Conservation (phyloP, 306 rosid species). For the Vigna angularis region DNA sequence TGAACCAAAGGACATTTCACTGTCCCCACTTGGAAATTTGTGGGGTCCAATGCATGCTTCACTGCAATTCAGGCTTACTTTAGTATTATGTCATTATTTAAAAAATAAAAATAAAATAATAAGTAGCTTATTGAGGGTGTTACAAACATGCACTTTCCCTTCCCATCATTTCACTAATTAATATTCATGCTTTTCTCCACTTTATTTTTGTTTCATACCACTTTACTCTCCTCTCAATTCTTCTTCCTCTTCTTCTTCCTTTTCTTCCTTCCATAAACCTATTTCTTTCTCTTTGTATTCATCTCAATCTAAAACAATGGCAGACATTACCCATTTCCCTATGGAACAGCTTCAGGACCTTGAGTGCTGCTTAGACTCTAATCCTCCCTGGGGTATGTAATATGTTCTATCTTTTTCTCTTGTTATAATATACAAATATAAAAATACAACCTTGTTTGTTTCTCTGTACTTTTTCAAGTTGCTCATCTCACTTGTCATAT, state of each 20-base stretch:
- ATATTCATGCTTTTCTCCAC: constrained; percentile 53
- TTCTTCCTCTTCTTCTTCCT: constrained; percentile 39
- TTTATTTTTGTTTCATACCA: constrained; percentile 48
- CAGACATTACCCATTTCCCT: constrained; percentile 92
- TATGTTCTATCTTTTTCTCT: constrained; percentile 43
- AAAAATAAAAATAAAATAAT: neutral
- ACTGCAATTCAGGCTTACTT: constrained; percentile 6
- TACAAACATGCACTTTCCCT: constrained; percentile 25
- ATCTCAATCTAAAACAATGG: constrained; percentile 72
- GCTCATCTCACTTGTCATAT: constrained; percentile 26
- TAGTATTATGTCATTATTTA: neutral
- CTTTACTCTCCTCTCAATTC: constrained; percentile 63
- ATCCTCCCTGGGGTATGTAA: constrained; percentile 96
- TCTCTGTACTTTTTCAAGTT: constrained; percentile 24
- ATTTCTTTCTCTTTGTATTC: constrained; percentile 27
- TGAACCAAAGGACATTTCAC: neutral
- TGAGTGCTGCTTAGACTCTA: constrained; percentile 97
- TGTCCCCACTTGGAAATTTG: neutral
- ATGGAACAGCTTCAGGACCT: constrained; percentile 99
- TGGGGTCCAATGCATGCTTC: neutral
- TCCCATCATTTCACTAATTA: constrained; percentile 24
- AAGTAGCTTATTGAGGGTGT: constrained; percentile 38
- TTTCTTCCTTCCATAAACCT: neutral
- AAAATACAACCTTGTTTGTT: constrained; percentile 38
- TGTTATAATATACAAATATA: constrained; percentile 7